These are phyloP conservation scores for Triticum timopheevii DNA, from an alignment of 176 grass and related monocot genomes.

Conservation along the genomic window DNA sequence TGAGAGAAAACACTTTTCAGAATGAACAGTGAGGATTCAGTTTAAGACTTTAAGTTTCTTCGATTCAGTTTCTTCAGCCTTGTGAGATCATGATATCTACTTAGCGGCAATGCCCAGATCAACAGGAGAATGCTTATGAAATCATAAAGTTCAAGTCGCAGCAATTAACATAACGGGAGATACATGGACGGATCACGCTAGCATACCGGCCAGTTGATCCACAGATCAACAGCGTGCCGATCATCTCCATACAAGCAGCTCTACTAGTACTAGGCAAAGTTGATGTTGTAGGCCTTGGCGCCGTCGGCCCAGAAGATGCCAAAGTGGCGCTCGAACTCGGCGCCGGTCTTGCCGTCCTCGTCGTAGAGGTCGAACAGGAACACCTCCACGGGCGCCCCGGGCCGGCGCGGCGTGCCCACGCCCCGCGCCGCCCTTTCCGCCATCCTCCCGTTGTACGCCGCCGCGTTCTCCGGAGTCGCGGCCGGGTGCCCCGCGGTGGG, in stretches of 20 bases:
- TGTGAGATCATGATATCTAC: neutral
- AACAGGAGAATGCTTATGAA: neutral
- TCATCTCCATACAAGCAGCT: neutral
- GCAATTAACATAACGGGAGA: no score
- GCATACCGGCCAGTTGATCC: neutral
- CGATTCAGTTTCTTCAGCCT: neutral
- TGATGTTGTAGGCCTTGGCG: conserved; percentile 50
- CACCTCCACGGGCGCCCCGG: conserved; percentile 48
- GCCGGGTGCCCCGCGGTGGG: conserved; percentile 55
- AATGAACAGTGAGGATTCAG: neutral
- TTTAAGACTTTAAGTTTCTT: no score
- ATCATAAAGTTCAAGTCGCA: neutral
- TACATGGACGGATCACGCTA: no score
- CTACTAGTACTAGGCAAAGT: conserved; percentile 41
- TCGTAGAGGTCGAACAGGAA: conserved; percentile 80
- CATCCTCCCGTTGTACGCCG: conserved; percentile 54
- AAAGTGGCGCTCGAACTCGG: conserved; percentile 62
- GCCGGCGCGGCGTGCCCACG: conserved; percentile 49
- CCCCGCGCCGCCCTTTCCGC: conserved; percentile 35
- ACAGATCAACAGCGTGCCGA: neutral
- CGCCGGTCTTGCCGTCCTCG: conserved; percentile 56
- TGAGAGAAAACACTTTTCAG: neutral
- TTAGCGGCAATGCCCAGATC: no score
- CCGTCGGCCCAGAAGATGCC: conserved; percentile 66
- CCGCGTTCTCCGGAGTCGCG: conserved; percentile 56